Percentiles rank a stretch among this genome's conserved stretches.
phyloP scores from a whole-genome alignment of 352 stramenopile genomes.

The Elongisporangium undulatum region DNA sequence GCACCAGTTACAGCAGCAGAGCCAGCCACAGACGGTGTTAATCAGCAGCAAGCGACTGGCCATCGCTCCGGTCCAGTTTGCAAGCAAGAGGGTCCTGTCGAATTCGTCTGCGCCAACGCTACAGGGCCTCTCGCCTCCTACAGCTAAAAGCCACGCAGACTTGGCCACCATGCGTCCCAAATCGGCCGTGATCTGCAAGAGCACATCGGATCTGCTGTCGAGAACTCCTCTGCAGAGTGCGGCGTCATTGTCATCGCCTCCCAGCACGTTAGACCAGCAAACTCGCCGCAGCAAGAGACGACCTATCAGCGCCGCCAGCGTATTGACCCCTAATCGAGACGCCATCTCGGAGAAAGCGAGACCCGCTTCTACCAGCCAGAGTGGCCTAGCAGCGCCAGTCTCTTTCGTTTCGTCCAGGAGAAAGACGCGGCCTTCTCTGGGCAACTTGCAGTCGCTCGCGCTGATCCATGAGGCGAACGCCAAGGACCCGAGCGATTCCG shows the following conservation, averaged over 20 bases:
- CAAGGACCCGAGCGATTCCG: not conserved
- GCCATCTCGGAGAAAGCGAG: not conserved
- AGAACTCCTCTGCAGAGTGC: conserved; percentile 3
- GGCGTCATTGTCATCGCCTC: not conserved
- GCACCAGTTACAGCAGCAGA: conserved; percentile 8
- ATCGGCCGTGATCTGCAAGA: conserved; percentile 44
- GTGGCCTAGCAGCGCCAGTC: not conserved
- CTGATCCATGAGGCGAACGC: conserved; percentile 10
- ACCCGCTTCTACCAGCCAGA: not conserved
- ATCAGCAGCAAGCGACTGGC: conserved; percentile 28
- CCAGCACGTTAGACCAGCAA: not conserved
- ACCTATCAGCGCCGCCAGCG: conserved; percentile 28
- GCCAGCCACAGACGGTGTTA: conserved; percentile 29
- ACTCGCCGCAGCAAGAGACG: conserved; percentile 6
- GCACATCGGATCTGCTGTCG: conserved; percentile 25
- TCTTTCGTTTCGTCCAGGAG: not conserved
- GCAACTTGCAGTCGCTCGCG: conserved; percentile 1
- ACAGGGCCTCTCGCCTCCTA: conserved; percentile 2
- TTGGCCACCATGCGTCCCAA: conserved; percentile 26
- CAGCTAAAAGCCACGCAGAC: not conserved
- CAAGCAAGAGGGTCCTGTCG: conserved; percentile 20
- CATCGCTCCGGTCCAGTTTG: conserved; percentile 18
- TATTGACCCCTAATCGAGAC: conserved; percentile 15
- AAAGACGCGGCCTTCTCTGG: not conserved
- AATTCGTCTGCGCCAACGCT: conserved; percentile 8